Evolutionary conservation across 768 basidiomycete genomes (phyloP), one percentile per base, ranked within the genome.

Genomic region (Calocybe indica): DNA sequence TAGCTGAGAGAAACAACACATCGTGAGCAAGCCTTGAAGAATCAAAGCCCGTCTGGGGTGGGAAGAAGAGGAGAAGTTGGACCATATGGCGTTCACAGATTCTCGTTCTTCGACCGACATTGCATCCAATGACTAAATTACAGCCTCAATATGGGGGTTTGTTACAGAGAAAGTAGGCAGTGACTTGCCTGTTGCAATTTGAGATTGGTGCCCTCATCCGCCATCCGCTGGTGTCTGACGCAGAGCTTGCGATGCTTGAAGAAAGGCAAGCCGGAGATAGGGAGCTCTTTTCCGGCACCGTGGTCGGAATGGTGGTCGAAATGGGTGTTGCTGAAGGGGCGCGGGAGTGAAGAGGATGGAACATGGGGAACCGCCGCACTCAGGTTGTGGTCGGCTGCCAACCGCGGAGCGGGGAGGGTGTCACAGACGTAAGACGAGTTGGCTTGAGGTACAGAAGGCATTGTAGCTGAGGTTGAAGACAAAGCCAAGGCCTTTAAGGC

Each of bases 1-100:
- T 29, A 99, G 84, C 60, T 99, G 93, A 40, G 90, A 94, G 73
- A 96, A 97, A 69, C 96, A 98, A 65, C 94, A 98, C 92, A 99
- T 98, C 11, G 96, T 97, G 55, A 99, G 82, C 49, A 99, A 79
- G 36, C 96, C 96, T 58, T 90, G 91, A 42, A 99, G 85, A 62
- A 98, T 97, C 62, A 98, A 82, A 46, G 88, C 91, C 34, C 96
- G 80, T 33, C 89, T 83, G 5, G 87, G 81, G 58, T 97, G 92
- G 0, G 92, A 84, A 1, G 95, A 95, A 1, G 91, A 89, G 13
- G 92, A 95, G 68, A 99, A 99, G 58, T 83, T 92, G 54, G 93
- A 88, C 96, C 96, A 99, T 56, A 98, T 81, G 5, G 87, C 78
- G 58, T 85, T 97, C 63, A 97, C 85, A 30, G 85, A 81, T 62